phyloP scores from a whole-genome alignment of 148 eudicot species.

The Cornus controversa region DNA sequence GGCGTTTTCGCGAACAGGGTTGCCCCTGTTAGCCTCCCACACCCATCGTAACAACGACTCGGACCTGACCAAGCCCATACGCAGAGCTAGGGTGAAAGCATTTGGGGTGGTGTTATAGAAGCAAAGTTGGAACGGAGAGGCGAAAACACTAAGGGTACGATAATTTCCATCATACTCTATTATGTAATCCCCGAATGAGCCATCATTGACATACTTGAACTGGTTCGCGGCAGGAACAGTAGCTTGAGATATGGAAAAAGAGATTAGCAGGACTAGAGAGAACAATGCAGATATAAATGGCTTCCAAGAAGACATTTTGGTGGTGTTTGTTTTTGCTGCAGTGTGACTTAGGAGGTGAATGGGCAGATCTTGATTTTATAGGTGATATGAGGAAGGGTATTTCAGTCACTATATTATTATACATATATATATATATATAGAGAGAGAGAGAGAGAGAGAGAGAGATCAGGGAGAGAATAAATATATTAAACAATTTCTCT shows the following conservation, averaged over 20 bases:
- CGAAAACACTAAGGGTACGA: conserved; percentile 16
- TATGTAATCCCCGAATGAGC: conserved; percentile 50
- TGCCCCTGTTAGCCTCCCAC: conserved; percentile 32
- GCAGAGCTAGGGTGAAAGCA: conserved; percentile 19
- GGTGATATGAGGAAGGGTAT: too few species aligned
- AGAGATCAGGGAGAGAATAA: too few species aligned
- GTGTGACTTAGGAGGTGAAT: too few species aligned
- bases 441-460: too few species aligned
- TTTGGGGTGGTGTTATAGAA: conserved; percentile 26
- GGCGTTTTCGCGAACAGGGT: conserved; percentile 25
- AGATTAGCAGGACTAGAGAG: conserved; percentile 3
- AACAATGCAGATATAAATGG: background rate
- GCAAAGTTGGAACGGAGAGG: conserved; percentile 23
- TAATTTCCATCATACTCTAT: conserved; percentile 39
- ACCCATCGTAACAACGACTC: conserved; percentile 29
- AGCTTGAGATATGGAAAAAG: conserved; percentile 15
- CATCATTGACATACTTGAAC: conserved; percentile 44
- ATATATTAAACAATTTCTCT: too few species aligned
- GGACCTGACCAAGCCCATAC: conserved; percentile 14
- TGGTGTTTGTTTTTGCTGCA: too few species aligned
- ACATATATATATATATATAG: too few species aligned
- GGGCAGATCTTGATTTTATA: too few species aligned
- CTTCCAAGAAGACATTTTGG: too few species aligned
- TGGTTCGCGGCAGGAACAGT: conserved; percentile 24
- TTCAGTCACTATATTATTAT: too few species aligned